Evolutionary conservation across 495 filamentous ascomycete species (phyloP).

Genomic region (Xylaria flabelliformis): DNA sequence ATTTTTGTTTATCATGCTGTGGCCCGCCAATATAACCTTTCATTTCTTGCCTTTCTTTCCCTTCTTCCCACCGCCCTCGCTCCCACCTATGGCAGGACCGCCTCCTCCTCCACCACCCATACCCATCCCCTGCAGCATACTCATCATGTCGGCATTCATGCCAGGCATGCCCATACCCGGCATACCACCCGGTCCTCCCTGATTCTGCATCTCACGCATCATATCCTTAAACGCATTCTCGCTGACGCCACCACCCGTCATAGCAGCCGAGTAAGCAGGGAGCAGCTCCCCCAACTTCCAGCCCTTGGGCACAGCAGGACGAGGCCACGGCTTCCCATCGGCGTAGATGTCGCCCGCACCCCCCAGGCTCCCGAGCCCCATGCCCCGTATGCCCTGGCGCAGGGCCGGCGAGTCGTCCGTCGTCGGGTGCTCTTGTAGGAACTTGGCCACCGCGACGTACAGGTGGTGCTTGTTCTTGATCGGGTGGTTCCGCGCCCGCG

Average conservation of each 20-base stretch:
- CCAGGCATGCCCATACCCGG: conserved; percentile 52
- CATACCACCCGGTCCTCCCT: conserved; percentile 52
- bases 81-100: conserved; percentile 33
- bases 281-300: conserved; percentile 90
- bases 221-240: conserved; percentile 98
- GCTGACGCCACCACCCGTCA: conserved; percentile 92
- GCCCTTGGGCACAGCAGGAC: conserved; percentile 80
- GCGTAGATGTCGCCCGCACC: conserved; percentile 60
- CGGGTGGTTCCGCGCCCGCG: conserved; percentile 25
- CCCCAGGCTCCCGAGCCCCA: conserved; percentile 65
- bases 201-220: conserved; percentile 89
- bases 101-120: conserved; percentile 35
- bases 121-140: conserved; percentile 47
- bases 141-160: conserved; percentile 51
- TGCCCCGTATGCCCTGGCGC: conserved; percentile 50
- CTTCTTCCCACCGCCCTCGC: conserved; percentile 42
- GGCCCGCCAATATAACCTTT: not conserved
- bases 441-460: conserved; percentile 74
- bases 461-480: conserved; percentile 93
- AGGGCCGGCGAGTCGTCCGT: conserved; percentile 71
- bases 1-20: not conserved
- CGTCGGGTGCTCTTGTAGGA: conserved; percentile 76
- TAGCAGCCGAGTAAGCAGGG: conserved; percentile 83
- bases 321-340: conserved; percentile 56
- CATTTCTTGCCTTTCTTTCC: conserved; percentile 57